Conservation (phyloP, 352 stramenopile genomes). For the Globisporangium camurandrum region DNA sequence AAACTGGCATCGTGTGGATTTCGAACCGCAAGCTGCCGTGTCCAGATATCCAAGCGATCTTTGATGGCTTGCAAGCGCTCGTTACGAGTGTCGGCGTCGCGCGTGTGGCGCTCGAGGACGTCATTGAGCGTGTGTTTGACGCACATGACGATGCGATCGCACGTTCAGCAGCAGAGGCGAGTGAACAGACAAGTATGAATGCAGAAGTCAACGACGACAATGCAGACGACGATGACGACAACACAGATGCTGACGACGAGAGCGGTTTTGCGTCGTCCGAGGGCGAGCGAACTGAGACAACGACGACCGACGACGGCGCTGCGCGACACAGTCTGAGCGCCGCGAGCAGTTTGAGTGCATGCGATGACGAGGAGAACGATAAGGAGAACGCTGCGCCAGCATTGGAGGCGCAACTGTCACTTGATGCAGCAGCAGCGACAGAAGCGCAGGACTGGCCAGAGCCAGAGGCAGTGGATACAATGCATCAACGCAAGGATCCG, state of each 20-base stretch:
- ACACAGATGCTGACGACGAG: not conserved
- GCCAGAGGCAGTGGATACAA: too few relatives aligned
- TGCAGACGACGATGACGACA: not conserved
- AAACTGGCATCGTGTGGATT: not conserved
- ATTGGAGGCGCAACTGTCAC: too few relatives aligned
- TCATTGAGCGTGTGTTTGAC: constrained; percentile 23
- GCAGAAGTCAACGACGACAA: too few relatives aligned
- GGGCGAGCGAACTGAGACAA: constrained; percentile 11
- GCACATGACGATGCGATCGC: constrained; percentile 5
- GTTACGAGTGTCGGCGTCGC: constrained; percentile 42
- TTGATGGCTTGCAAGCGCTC: constrained; percentile 23
- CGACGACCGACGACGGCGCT: constrained; percentile 12
- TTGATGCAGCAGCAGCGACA: not conserved
- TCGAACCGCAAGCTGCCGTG: not conserved
- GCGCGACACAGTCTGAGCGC: constrained; percentile 11
- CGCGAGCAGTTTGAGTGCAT: constrained; percentile 1
- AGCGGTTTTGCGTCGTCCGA: constrained; percentile 4
- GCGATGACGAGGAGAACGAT: constrained; percentile 18
- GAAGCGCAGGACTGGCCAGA: too few relatives aligned
- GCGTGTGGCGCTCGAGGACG: constrained; percentile 25
- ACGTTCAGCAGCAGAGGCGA: constrained; percentile 3
- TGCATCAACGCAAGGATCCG: too few relatives aligned
- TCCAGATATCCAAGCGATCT: not conserved
- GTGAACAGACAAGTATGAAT: not conserved
- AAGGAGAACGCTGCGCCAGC: constrained; percentile 28